These are phyloP conservation scores for Cladophialophora yegresii DNA, from an alignment of 2,329 filamentous ascomycete species.

Conservation along the genomic window DNA sequence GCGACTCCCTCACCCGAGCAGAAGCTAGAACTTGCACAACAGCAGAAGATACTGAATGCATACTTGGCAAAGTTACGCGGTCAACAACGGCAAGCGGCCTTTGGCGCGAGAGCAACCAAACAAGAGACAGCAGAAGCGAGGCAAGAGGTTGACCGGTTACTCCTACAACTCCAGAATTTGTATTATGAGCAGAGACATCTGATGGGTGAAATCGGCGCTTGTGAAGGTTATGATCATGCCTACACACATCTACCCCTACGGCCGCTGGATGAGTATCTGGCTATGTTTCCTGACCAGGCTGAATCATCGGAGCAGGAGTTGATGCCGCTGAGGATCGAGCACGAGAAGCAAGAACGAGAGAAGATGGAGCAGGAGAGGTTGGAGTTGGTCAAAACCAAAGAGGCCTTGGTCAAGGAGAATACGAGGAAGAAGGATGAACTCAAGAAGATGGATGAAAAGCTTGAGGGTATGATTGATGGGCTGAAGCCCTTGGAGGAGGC, in stretches of 20 bases:
- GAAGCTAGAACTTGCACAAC: conserved; percentile 64
- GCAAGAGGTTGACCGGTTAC: conserved; percentile 86
- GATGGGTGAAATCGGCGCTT: conserved; percentile 83
- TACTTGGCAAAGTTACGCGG: conserved; percentile 78
- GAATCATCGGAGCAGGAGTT: conserved; percentile 73
- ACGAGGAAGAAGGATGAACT: conserved; percentile 93
- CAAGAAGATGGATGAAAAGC: conserved; percentile 83
- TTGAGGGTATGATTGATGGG: conserved; percentile 89
- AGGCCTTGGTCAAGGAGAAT: conserved; percentile 71
- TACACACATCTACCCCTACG: conserved; percentile 85
- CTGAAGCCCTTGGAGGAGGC: conserved; percentile 32
- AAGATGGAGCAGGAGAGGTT: conserved; percentile 81
- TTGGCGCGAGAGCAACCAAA: conserved; percentile 83
- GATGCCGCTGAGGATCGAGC: conserved; percentile 86
- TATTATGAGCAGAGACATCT: conserved; percentile 95
- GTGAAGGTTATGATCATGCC: conserved; percentile 88
- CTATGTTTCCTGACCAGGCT: conserved; percentile 72
- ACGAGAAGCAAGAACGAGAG: conserved; percentile 83
- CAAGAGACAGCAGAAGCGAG: conserved; percentile 80
- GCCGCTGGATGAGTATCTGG: conserved; percentile 78
- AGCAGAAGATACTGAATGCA: conserved; percentile 78
- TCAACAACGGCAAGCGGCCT: conserved; percentile 77
- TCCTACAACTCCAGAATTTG: conserved; percentile 90
- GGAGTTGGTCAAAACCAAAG: conserved; percentile 71
- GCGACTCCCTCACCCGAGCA: conserved; percentile 52